Conservation (phyloP, 2,329 filamentous ascomycete genomes). For the Mycosphaerella sp. region DNA sequence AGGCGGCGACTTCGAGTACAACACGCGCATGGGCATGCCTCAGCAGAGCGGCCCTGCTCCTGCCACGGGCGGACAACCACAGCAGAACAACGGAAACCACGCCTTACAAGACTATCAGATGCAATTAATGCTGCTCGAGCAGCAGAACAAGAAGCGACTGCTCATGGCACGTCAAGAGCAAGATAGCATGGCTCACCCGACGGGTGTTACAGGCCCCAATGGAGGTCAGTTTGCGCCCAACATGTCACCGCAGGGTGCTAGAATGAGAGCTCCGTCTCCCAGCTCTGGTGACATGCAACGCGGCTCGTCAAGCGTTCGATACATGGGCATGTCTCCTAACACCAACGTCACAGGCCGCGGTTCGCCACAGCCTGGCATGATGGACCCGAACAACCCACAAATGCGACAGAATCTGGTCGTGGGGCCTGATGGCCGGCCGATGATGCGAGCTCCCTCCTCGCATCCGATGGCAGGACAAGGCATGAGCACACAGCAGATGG, state of each 20-base stretch:
- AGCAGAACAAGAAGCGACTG: conserved; percentile 79
- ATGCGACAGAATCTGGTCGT: conserved; percentile 22
- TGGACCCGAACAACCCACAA: conserved; percentile 38
- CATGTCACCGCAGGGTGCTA: conserved; percentile 60
- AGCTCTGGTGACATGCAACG: conserved; percentile 68
- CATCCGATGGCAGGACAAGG: conserved; percentile 51
- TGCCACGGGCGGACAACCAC: conserved; percentile 28
- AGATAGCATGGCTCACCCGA: conserved; percentile 56
- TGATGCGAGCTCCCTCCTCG: conserved; percentile 50
- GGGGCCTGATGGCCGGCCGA: conserved; percentile 17
- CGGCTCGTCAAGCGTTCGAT: conserved; percentile 60
- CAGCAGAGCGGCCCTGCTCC: conserved; percentile 24
- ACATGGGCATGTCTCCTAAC: conserved; percentile 63
- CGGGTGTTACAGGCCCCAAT: conserved; percentile 35
- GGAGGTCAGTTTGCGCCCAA: conserved; percentile 47
- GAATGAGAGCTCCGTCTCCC: conserved; percentile 66
- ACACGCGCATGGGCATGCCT: conserved; percentile 30
- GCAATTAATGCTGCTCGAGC: conserved; percentile 80
- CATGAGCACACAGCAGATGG: conserved; percentile 49
- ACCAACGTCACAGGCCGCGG: conserved; percentile 57
- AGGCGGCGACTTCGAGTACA: conserved; percentile 34
- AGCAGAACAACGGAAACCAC: conserved; percentile 59
- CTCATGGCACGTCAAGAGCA: conserved; percentile 79
- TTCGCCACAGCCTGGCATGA: conserved; percentile 57
- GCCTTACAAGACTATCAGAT: conserved; percentile 83